Conservation (phyloP, 2,329 filamentous ascomycete species). For the Aspergillus sp. region DNA sequence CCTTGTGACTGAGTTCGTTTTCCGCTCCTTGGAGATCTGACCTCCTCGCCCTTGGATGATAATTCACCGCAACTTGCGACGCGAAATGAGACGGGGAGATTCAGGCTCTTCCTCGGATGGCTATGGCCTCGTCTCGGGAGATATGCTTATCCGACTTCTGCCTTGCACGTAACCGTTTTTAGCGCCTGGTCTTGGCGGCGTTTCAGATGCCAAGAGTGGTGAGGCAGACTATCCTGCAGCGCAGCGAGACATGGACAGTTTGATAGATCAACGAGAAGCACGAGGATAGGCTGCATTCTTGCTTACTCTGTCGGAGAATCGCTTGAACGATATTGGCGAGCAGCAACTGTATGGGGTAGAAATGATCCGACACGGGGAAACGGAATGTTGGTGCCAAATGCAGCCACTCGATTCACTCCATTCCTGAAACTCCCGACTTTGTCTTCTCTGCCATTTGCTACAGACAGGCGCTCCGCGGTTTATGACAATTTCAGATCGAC, state of each 20-base stretch:
- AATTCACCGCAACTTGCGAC: not conserved
- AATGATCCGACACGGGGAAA: slow-evolving; percentile 19
- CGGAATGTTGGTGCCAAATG: not conserved
- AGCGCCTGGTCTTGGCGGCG: not conserved
- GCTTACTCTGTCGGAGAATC: not conserved
- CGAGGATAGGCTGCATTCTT: not conserved
- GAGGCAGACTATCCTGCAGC: not conserved
- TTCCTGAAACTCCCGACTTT: slow-evolving; percentile 41
- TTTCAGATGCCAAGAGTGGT: not conserved
- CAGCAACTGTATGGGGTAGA: slow-evolving; percentile 8
- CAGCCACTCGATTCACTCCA: slow-evolving; percentile 26
- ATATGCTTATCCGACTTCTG: not conserved
- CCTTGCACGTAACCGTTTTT: not conserved
- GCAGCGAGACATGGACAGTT: not conserved
- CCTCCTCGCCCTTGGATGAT: not conserved
- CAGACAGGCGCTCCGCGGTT: not conserved
- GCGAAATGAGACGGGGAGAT: not conserved
- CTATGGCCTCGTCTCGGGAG: not conserved
- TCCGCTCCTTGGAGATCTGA: not conserved
- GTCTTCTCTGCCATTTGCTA: slow-evolving; percentile 29
- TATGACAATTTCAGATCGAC: slow-evolving; percentile 6
- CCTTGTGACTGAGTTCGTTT: not conserved
- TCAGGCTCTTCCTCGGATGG: not conserved
- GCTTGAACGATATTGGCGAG: not conserved
- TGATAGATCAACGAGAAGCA: not conserved